Evolutionary conservation across 176 grass and related monocot species (phyloP), one percentile per base, ranked within the genome.

Genomic region (Oryza officinalis): DNA sequence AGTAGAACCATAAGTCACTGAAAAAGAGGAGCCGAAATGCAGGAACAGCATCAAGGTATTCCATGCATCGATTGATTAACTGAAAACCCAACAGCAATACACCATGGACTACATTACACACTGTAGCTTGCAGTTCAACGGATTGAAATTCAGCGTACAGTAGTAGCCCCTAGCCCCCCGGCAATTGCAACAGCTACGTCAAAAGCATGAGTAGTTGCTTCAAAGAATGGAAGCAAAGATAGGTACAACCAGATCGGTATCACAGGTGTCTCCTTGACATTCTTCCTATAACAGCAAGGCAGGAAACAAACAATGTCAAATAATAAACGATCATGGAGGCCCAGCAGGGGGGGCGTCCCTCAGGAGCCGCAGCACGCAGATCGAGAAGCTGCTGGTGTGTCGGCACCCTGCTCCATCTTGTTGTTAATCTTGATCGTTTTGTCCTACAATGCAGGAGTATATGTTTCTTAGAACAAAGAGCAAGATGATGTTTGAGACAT

Each of bases 281-380:
- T 91, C 91, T 93, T 86, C 87, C 88, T 92, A 92, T 88, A 88
- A 79, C 77, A 87, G 80, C 70, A 57, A 88, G 67, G 74, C 84
- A 18, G 86, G 85, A 88, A 90, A 85, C 67, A 89, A 86, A 92
- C 86, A 78, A 89, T 80, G 85, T 90, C 91, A 93, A 87, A 90
- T 81, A 87, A 87, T 73, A 69, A 88, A 84, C 41, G 8, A 86
- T 77, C 76, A 38, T 8, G 40, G 54, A 23, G 45, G 59, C 72
- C 9, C 0, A 1, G n/a, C 44, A 59, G 59, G 67, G 4, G 1
- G 3, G 18, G 13, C 54, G 47, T 71, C 61, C 69, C 63, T 86
- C 86, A 97, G 60, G 88, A 93, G 52, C 95, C 95, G 46, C 95
- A 97, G 87, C 95, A 97, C 27, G 88, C 81, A n/a, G 95, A 97